Base-by-base conservation (phyloP, 371 early-diverging fungal genomes). In the Syncephalastrum sp. region DNA sequence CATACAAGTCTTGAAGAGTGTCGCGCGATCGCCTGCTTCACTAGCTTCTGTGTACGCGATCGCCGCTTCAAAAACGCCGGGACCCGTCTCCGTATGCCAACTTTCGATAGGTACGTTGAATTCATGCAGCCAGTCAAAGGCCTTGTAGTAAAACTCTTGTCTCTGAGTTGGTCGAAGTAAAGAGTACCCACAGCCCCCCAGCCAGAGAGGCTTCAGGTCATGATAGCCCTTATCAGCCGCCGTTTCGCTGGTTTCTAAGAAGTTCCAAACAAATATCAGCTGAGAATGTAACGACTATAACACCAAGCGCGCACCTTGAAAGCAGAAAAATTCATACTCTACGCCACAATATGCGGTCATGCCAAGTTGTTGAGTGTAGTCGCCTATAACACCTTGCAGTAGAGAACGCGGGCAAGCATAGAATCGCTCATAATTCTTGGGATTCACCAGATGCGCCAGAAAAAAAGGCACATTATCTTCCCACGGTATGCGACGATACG, bases 31-130 rank as follows among this genome's bases (percentile, higher is more conserved):
- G 7, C 87, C 90, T 63, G 84, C 72, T 46, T 83, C 75, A n/a
- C 82, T 63, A 0, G 91, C 87, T 12, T 75, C 78, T 8, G 69
- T 58, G 68, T 92, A 92, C 14, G 73, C 61, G 6, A 94, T 57
- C 0, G 94, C 94, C 1, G 88, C 91, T 59, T 94, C 92, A 66
- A 85, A 91, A 1, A 92, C 91, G 23, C 94, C 94, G 3, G 94
- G 92, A 3, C 94, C 89, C 19, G 91, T 90, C 63, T 94, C 94
- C 5, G 91, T 91, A 59, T 92, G 92, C 65, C 84, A 85, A 24
- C 89, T 82, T 66, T 94, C 94, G 3, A 94, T 63, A 25, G 85
- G 85, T 14, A 91, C 75, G 5, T 75, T 80, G 59, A 88, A 86
- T 24, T 77, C 63, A 16, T 59, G 71, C 53, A 85, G 82, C 62